A percentile compares a stretch with the other conserved stretches of the same genome.
Conservation (phyloP, 345 rosid species). For the Salix suchowensis region DNA sequence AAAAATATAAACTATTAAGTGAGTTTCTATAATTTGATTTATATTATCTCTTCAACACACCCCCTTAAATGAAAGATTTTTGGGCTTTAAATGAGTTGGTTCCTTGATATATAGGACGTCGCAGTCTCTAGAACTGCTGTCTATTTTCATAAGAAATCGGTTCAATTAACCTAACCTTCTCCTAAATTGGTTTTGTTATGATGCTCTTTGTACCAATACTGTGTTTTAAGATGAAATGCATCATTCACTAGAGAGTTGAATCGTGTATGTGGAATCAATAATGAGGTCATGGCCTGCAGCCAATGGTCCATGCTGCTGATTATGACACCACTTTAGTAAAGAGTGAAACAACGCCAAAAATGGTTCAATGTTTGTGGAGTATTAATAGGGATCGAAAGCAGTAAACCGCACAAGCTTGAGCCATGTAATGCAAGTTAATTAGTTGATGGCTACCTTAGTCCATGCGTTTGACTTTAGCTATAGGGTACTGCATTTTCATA, state of each 20-base stretch:
- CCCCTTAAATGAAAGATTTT: rapidly evolving
- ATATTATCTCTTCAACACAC: too few species aligned
- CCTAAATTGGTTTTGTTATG: background rate
- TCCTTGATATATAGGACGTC: too few species aligned
- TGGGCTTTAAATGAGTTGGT: too few species aligned
- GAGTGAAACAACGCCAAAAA: background rate
- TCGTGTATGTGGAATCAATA: background rate
- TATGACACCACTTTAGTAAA: background rate
- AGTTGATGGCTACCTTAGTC: slow-evolving; percentile 10
- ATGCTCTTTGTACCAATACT: background rate
- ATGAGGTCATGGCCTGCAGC: background rate
- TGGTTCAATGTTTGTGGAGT: background rate
- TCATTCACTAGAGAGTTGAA: background rate
- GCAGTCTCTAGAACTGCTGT: background rate
- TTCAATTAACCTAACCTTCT: background rate
- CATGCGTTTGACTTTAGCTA: slow-evolving; percentile 7
- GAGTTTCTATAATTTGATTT: rapidly evolving
- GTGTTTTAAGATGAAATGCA: background rate
- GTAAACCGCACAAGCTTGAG: background rate
- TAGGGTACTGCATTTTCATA: slow-evolving; percentile 19
- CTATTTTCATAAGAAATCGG: background rate
- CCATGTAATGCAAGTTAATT: background rate
- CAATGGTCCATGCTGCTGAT: background rate
- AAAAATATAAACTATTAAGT: too few species aligned
- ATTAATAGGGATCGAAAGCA: background rate